These are phyloP conservation scores for Fabrea salina DNA, from an alignment of 169 alveolate species.

Conservation along the genomic window DNA sequence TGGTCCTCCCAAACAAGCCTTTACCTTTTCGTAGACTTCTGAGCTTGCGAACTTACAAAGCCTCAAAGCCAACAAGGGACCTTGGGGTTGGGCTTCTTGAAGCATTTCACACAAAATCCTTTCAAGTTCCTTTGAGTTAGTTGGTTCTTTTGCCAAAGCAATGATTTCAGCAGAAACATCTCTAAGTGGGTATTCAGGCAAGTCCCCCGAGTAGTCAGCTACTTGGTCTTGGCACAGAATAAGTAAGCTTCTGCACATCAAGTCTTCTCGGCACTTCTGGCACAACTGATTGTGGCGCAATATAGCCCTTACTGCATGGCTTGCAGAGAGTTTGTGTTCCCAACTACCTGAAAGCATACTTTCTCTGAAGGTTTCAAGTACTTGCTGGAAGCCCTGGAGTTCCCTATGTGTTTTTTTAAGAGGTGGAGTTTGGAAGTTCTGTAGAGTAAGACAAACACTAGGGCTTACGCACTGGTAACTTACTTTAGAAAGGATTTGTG, in stretches of 20 bases:
- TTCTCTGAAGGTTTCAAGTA: background rate
- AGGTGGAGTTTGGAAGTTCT: background rate
- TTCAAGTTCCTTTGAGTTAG: background rate
- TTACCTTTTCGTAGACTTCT: background rate
- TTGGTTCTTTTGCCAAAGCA: background rate
- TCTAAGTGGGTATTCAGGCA: conserved; percentile 30
- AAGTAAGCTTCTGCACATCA: background rate
- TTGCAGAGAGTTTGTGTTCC: background rate
- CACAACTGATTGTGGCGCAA: background rate
- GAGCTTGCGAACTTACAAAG: background rate
- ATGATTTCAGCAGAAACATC: background rate
- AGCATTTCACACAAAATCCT: background rate
- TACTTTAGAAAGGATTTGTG: background rate
- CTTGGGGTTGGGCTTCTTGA: background rate
- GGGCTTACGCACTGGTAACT: background rate
- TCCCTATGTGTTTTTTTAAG: background rate
- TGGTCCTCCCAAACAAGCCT: background rate
- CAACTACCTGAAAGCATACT: background rate
- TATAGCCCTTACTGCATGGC: background rate
- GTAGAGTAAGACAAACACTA: background rate
- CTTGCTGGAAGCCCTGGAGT: background rate
- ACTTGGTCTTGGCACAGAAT: background rate
- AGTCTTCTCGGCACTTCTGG: conserved; percentile 12
- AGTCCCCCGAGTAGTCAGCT: conserved; percentile 27
- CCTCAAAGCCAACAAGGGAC: conserved; percentile 7